Percentiles rank a stretch among this genome's conserved stretches.
Evolutionary conservation across 352 stramenopile genomes (phyloP).

Genomic region (Phytophthora brassicae): DNA sequence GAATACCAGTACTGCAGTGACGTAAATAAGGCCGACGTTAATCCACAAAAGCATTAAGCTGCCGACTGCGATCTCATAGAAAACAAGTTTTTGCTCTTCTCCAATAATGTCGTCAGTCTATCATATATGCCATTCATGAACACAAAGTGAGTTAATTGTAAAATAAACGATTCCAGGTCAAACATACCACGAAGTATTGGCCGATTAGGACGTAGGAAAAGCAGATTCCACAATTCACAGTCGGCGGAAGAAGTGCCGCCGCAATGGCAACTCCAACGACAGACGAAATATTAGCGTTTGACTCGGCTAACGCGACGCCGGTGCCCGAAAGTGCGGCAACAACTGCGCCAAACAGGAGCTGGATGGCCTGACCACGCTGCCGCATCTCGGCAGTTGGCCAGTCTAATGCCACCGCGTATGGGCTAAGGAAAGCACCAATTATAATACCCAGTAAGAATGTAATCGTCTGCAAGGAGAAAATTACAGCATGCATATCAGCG

Average conservation of each 20-base stretch:
- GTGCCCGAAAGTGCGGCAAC: conserved; percentile 78
- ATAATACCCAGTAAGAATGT: conserved; percentile 81
- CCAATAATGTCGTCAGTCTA: conserved; percentile 72
- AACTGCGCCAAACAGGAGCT: conserved; percentile 79
- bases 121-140: not conserved
- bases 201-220: conserved; percentile 87
- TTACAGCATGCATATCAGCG: not conserved
- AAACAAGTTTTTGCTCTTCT: conserved; percentile 83
- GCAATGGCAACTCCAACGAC: conserved; percentile 90
- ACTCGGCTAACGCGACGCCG: conserved; percentile 79
- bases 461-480: conserved; percentile 43
- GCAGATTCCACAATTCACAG: conserved; percentile 87
- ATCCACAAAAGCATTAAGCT: conserved; percentile 86
- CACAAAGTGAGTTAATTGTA: not conserved
- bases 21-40: conserved; percentile 89
- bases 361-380: conserved; percentile 70
- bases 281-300: conserved; percentile 87
- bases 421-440: conserved; percentile 76
- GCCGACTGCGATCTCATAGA: conserved; percentile 86
- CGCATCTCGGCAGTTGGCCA: conserved; percentile 87
- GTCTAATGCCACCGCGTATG: conserved; percentile 75
- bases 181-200: conserved; percentile 77
- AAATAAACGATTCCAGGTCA: not conserved
- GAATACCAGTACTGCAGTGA: conserved; percentile 85
- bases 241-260: conserved; percentile 76